Base-by-base conservation (phyloP, 208 protist species). In the Porcisia deanei region DNA sequence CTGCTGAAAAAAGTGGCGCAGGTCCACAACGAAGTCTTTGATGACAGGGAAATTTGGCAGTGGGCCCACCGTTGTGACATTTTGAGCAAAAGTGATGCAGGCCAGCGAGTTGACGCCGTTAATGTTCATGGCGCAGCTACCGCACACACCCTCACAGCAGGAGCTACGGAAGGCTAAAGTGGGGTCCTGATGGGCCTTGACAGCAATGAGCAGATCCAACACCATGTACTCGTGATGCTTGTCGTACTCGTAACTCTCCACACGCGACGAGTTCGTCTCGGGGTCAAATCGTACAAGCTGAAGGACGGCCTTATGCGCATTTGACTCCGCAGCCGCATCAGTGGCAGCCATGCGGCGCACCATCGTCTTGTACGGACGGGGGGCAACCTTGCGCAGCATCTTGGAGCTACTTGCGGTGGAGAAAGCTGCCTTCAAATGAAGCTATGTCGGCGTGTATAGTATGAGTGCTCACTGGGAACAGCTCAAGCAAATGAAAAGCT, bases 101-200 rank as follows among this genome's bases (percentile, higher is more conserved):
- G 94, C 94, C 25, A 98, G 89, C 54, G 92, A 95, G 89, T 98
- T 98, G 79, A 97, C 91, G 34, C 94, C 94, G 81, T 98, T 98
- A 77, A 98, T 97, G 80, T 95, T 98, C 94, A 98, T 98, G n/a
- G 94, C 94, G 66, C 94, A 98, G 85, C 91, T 96, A n/a, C 94
- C 94, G 74, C 94, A 98, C 57, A 98, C 94, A 20, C 94, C 94
- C 80, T 98, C 93, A 74, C 93, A 97, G 81, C 94, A 98, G 43
- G 94, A 98, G 73, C 87, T 90, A 34, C 94, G 90, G 80, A 98
- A 98, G 3, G 94, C 91, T 30, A 98, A 80, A 57, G 93, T 94
- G 37, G 93, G 93, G 80, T 98, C 94, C 83, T 98, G 93, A 66
- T 97, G 92, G 22, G 93, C 92, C 85, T 98, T 98, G 22, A 98